Evolutionary conservation across 441 rosid species (phyloP).

Genomic region (Erodium moschatum): DNA sequence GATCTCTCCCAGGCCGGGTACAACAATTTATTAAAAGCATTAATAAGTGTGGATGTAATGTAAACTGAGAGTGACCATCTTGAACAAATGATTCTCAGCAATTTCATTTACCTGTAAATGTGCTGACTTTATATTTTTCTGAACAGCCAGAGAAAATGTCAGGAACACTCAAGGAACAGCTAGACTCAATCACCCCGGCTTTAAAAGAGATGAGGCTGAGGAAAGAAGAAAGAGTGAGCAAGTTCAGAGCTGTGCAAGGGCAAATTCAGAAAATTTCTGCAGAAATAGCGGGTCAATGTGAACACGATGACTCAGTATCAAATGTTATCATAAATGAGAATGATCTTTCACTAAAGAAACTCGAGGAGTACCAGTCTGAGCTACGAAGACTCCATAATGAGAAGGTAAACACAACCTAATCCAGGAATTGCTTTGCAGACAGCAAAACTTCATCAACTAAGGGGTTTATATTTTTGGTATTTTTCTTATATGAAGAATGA

Average conservation of each 20-base stretch:
- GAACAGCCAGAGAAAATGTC: conserved; percentile 80
- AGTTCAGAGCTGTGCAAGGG: conserved; percentile 63
- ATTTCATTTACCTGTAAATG: conserved; percentile 1
- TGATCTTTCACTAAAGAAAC: conserved; percentile 82
- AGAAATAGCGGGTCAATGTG: conserved; percentile 75
- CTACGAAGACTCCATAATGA: conserved; percentile 72
- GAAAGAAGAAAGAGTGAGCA: conserved; percentile 80
- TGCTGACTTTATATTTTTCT: conserved; percentile 8
- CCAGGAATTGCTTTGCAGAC: background rate
- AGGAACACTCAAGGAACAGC: conserved; percentile 78
- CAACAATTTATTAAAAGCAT: background rate
- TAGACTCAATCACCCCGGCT: conserved; percentile 85
- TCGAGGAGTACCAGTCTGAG: conserved; percentile 78
- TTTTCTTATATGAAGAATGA: conserved; percentile 40
- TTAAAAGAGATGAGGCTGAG: conserved; percentile 70
- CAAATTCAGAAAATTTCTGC: conserved; percentile 82
- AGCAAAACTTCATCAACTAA: conserved; percentile 5
- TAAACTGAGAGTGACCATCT: background rate
- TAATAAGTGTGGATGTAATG: background rate
- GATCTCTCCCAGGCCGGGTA: conserved; percentile 94
- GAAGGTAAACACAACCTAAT: conserved; percentile 43
- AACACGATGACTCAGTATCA: conserved; percentile 52
- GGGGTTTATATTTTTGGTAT: conserved; percentile 9
- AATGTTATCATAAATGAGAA: conserved; percentile 59
- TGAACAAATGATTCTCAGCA: background rate